A percentile compares a stretch with the other conserved stretches of the same genome.
phyloP scores from a whole-genome alignment of 2,329 filamentous ascomycete species.

The Aureobasidium lini region DNA sequence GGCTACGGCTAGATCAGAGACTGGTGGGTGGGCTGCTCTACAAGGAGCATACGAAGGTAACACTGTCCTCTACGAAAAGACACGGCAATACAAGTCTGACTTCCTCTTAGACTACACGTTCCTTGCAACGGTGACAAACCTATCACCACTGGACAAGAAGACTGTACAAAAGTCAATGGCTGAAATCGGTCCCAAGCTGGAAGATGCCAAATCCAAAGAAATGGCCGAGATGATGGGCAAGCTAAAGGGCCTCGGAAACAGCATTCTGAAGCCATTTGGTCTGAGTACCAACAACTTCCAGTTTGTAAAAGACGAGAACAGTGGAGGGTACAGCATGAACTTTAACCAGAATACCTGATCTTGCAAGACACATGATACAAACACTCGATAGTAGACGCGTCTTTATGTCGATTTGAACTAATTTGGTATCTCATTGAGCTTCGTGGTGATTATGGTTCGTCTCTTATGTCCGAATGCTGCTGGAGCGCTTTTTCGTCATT shows the following conservation, averaged over 20 bases:
- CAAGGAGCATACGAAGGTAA: conserved; percentile 59
- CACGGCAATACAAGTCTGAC: background rate
- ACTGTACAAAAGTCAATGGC: conserved; percentile 60
- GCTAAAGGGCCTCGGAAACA: conserved; percentile 85
- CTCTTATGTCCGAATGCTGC: background rate
- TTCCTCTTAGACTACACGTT: conserved; percentile 58
- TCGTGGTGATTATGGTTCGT: conserved; percentile 8
- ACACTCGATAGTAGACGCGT: background rate
- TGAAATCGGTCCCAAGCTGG: conserved; percentile 59
- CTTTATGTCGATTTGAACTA: background rate
- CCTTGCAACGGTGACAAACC: conserved; percentile 51
- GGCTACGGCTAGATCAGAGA: conserved; percentile 62
- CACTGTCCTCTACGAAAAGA: background rate
- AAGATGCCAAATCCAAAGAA: conserved; percentile 75
- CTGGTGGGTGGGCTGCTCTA: conserved; percentile 71
- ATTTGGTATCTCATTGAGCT: conserved; percentile 12
- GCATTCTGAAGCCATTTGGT: conserved; percentile 86
- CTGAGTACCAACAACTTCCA: conserved; percentile 91
- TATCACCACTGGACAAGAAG: conserved; percentile 59
- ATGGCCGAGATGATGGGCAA: conserved; percentile 98
- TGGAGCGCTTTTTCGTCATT: conserved; percentile 1
- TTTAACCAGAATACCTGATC: conserved; percentile 49
- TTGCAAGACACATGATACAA: background rate
- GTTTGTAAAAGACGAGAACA: conserved; percentile 82
- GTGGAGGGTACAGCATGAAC: conserved; percentile 90